Evolutionary conservation across 2,329 filamentous ascomycete species (phyloP).

Genomic region (Fulvia fulva): DNA sequence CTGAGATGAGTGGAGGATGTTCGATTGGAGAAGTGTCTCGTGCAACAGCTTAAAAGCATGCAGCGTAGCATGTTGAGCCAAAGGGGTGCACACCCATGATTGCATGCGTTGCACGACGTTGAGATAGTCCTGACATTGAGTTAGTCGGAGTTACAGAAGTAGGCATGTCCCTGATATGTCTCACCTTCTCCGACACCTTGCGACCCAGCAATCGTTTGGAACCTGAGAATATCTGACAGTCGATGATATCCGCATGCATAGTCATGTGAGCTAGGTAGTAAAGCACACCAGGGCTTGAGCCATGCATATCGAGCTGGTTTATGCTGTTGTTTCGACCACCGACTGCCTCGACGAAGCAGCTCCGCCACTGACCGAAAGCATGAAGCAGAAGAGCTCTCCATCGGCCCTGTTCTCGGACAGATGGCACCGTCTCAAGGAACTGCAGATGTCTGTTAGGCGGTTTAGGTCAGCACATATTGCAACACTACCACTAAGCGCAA

Average conservation of each 20-base stretch:
- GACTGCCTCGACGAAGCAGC: conserved; percentile 78
- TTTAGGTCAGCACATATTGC: no score
- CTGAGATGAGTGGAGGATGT: conserved; percentile 2
- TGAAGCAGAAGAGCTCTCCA: conserved; percentile 80
- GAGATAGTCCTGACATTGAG: conserved; percentile 56
- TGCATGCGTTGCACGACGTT: conserved; percentile 80
- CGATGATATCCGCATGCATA: conserved; percentile 91
- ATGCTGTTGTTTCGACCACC: conserved; percentile 42
- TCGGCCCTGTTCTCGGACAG: conserved; percentile 79
- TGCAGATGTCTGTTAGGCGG: conserved; percentile 73
- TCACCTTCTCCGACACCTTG: conserved; percentile 65
- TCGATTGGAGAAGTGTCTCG: conserved; percentile 64
- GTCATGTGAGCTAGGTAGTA: conserved; percentile 94
- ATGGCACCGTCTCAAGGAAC: conserved; percentile 73
- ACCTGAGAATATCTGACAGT: conserved; percentile 89
- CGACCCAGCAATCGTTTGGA: conserved; percentile 78
- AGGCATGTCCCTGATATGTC: background rate
- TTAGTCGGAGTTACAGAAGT: background rate
- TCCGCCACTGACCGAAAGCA: conserved; percentile 89
- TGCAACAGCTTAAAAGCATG: conserved; percentile 83
- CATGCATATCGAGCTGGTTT: conserved; percentile 39
- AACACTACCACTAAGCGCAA: no score
- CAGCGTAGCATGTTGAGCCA: conserved; percentile 81
- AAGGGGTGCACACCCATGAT: conserved; percentile 78
- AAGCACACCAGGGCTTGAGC: conserved; percentile 64